Evolutionary conservation across 352 stramenopile genomes (phyloP).

Genomic region (Elongisporangium senticosum): DNA sequence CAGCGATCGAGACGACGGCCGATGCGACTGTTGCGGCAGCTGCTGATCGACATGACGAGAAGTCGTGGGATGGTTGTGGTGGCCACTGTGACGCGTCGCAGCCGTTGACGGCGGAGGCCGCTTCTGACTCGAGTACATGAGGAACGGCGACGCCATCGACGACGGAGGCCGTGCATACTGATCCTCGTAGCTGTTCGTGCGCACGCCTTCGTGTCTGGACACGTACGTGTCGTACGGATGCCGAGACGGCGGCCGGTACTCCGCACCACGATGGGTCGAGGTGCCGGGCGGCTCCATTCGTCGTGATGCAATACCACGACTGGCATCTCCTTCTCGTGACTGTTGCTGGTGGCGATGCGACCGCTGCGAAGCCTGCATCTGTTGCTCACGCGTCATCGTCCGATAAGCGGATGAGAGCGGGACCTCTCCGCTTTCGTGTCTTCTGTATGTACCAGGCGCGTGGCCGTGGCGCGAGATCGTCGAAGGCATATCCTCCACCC

Average conservation of each 20-base stretch:
- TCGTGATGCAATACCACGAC: slow-evolving; percentile 11
- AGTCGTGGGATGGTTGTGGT: not conserved
- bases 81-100: not conserved
- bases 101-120: slow-evolving; percentile 1
- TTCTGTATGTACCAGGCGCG: slow-evolving; percentile 8
- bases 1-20: not conserved
- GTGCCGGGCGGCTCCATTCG: slow-evolving; percentile 26
- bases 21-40: not conserved
- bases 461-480: slow-evolving; percentile 18
- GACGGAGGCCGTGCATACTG: not conserved
- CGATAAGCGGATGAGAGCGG: slow-evolving; percentile 14
- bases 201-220: not conserved
- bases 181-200: not conserved
- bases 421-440: slow-evolving; percentile 2
- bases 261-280: slow-evolving; percentile 33
- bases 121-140: slow-evolving; percentile 5
- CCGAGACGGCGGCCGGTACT: slow-evolving; percentile 11
- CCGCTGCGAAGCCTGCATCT: not conserved
- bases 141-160: not conserved
- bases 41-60: slow-evolving; percentile 2
- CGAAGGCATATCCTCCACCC: slow-evolving; percentile 33
- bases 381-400: slow-evolving; percentile 3
- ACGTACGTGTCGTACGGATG: slow-evolving; percentile 2
- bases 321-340: slow-evolving; percentile 30
- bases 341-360: slow-evolving; percentile 15